Evolutionary conservation across 1,139 yeast genomes (phyloP).

Genomic region (Meyerozyma sp.): DNA sequence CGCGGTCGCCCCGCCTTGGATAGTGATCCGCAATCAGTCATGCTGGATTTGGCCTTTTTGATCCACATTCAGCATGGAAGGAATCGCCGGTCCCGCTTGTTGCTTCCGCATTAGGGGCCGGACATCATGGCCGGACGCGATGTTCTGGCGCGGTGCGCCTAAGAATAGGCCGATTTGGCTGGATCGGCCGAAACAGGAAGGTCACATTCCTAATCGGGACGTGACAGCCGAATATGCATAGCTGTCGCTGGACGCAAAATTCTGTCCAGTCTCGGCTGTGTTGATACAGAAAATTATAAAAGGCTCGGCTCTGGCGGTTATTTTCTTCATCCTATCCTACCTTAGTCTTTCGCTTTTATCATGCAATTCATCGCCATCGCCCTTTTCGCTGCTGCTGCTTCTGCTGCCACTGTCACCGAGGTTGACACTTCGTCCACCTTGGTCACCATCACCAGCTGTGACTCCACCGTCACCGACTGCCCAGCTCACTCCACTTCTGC

Average conservation of each 20-base stretch:
- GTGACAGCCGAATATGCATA: background rate
- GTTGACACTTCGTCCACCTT: conserved; percentile 16
- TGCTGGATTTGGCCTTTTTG: background rate
- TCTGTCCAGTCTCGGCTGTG: background rate
- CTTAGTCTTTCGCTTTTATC: conserved; percentile 19
- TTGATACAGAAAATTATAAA: background rate
- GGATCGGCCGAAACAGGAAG: background rate
- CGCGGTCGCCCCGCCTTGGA: background rate
- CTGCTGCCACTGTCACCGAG: conserved; percentile 16
- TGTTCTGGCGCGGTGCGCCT: background rate
- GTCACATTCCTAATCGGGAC: background rate
- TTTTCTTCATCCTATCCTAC: conserved; percentile 11
- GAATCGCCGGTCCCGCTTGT: background rate
- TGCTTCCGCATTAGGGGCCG: background rate
- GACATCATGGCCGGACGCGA: background rate
- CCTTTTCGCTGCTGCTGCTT: conserved; percentile 21
- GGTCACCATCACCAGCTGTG: conserved; percentile 25
- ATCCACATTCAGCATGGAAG: background rate
- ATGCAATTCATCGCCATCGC: conserved; percentile 22
- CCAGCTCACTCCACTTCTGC: conserved; percentile 17
- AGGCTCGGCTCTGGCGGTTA: conserved; percentile 5
- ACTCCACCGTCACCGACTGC: conserved; percentile 19
- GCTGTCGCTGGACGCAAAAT: background rate
- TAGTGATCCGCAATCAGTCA: background rate
- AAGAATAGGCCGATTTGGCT: background rate